Conservation (phyloP, 345 rosid species). For the Citrus unshiu region DNA sequence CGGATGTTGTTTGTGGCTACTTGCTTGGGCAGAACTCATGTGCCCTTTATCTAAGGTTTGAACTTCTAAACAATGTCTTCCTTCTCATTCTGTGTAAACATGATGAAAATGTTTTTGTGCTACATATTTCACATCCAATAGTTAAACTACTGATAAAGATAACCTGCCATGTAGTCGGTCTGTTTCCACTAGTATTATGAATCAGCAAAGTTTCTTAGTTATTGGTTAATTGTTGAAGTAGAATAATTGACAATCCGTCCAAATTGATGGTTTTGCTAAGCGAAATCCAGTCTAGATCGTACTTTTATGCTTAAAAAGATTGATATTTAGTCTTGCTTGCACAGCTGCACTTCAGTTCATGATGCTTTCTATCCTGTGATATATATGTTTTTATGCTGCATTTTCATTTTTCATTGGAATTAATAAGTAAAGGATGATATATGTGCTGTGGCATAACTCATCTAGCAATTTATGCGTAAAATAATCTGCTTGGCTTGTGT, state of each 20-base stretch:
- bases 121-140: neutral
- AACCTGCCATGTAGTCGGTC: neutral
- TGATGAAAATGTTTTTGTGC: neutral
- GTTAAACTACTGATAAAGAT: neutral
- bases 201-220: neutral
- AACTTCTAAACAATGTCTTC: neutral
- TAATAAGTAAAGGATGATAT: neutral
- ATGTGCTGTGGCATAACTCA: neutral
- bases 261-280: neutral
- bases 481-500: neutral
- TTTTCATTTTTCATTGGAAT: neutral
- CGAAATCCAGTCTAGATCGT: neutral
- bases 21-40: slow-evolving; percentile 76
- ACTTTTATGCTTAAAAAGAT: neutral
- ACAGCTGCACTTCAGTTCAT: neutral
- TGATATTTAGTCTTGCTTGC: neutral
- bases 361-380: neutral
- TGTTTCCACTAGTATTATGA: neutral
- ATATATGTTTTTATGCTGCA: neutral
- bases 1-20: slow-evolving; percentile 74
- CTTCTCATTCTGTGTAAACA: neutral
- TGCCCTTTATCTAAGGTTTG: slow-evolving; percentile 85
- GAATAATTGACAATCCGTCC: neutral
- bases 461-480: neutral
- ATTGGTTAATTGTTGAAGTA: neutral